These are phyloP conservation scores for Paraconiothyrium brasiliense DNA, from an alignment of 2,329 filamentous ascomycete genomes.

Conservation along the genomic window DNA sequence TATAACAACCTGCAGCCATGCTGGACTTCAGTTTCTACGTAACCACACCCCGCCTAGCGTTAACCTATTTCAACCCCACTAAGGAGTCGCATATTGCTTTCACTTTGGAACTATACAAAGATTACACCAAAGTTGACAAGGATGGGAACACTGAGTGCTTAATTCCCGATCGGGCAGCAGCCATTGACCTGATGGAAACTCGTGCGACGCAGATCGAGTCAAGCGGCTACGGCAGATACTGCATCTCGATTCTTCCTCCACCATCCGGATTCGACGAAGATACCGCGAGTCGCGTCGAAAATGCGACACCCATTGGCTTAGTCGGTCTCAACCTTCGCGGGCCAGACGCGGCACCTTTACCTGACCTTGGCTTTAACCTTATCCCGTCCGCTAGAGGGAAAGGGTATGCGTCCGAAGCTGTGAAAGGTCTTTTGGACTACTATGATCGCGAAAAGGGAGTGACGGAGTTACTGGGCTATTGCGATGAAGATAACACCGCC, in stretches of 20 bases:
- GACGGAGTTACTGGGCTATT: conserved; percentile 11
- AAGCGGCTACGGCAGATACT: conserved; percentile 10
- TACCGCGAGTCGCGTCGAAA: not conserved
- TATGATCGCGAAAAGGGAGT: conserved; percentile 9
- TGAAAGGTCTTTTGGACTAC: not conserved
- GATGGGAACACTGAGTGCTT: not conserved
- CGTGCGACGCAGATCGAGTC: conserved; percentile 10
- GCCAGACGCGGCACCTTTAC: not conserved
- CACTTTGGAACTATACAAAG: not conserved
- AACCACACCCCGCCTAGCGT: conserved; percentile 6
- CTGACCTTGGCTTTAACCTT: conserved; percentile 7
- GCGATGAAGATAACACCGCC: conserved; percentile 1
- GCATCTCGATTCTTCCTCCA: conserved; percentile 7
- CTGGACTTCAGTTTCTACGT: conserved; percentile 14
- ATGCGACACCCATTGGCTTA: conserved; percentile 3
- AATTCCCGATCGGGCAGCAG: conserved; percentile 3
- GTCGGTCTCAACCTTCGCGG: conserved; percentile 7
- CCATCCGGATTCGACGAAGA: not conserved
- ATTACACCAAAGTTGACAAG: not conserved
- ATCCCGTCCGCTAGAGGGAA: conserved; percentile 6
- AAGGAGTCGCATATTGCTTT: conserved; percentile 10
- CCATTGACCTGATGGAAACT: not conserved
- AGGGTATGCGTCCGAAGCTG: conserved; percentile 11
- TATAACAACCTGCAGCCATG: not conserved
- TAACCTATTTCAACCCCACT: conserved; percentile 7